Conservation (phyloP, 1,284 basidiomycete species). For the Butyriboletus appendiculatus region DNA sequence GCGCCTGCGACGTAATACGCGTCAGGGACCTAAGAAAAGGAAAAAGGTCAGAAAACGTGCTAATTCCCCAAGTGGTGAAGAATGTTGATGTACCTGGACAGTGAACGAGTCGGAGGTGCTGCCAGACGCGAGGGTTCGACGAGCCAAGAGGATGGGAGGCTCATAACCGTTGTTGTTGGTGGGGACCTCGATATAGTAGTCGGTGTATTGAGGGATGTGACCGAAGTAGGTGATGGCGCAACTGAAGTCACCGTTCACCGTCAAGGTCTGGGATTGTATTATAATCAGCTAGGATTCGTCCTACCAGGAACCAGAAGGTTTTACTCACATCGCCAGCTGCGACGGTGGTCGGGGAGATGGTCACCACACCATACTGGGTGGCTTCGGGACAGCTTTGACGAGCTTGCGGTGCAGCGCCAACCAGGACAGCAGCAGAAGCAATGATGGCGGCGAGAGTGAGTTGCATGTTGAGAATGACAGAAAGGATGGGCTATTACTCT, state of each 20-base stretch:
- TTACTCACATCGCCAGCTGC: constrained; percentile 28
- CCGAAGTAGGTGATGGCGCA: constrained; percentile 26
- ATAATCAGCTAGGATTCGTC: constrained; percentile 4
- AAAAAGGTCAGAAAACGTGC: not conserved
- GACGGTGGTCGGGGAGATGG: constrained; percentile 23
- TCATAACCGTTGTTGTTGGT: constrained; percentile 34
- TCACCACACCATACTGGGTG: constrained; percentile 22
- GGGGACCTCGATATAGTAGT: constrained; percentile 37
- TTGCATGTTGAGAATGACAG: constrained; percentile 16
- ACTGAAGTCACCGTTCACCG: constrained; percentile 27
- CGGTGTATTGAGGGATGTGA: constrained; percentile 26
- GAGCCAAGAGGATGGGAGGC: constrained; percentile 33
- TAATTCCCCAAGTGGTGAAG: not conserved
- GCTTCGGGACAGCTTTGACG: constrained; percentile 30
- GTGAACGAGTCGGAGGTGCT: constrained; percentile 20
- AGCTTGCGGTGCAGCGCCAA: constrained; percentile 16
- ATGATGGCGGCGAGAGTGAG: constrained; percentile 17
- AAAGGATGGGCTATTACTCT: not conserved
- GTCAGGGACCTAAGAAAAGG: constrained; percentile 23
- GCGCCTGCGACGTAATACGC: constrained; percentile 29
- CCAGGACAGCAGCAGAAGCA: constrained; percentile 13
- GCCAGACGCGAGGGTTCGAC: constrained; percentile 15
- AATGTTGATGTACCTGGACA: constrained; percentile 12
- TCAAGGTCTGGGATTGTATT: constrained; percentile 20
- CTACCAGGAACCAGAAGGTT: not conserved